Conservation (phyloP, 2,329 filamentous ascomycete species). For the Venturia carpophila region DNA sequence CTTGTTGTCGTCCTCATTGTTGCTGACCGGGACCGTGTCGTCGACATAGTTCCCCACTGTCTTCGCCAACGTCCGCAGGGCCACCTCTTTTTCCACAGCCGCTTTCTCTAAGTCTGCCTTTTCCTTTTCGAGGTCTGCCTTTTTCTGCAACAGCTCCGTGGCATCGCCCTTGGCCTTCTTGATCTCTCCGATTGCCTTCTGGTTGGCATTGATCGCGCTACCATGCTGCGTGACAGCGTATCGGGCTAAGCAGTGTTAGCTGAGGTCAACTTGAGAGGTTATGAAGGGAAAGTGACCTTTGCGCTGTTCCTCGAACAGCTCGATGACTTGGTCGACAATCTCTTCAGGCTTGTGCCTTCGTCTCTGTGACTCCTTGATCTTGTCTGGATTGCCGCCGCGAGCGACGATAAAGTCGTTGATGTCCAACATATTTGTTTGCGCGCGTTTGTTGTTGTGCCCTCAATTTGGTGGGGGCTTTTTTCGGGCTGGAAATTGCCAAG, state of each 20-base stretch:
- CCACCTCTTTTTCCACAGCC: slow-evolving; percentile 65
- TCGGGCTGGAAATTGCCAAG: neutral
- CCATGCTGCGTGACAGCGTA: slow-evolving; percentile 75
- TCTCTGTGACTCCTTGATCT: slow-evolving; percentile 85
- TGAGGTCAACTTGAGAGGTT: neutral
- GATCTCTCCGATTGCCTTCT: slow-evolving; percentile 84
- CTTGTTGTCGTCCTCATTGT: slow-evolving; percentile 83
- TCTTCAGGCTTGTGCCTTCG: slow-evolving; percentile 73
- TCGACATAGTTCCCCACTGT: slow-evolving; percentile 89
- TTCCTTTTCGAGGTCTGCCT: slow-evolving; percentile 67
- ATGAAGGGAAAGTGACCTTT: slow-evolving; percentile 30
- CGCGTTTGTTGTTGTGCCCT: slow-evolving; percentile 11
- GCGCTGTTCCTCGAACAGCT: slow-evolving; percentile 76
- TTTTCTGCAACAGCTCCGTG: slow-evolving; percentile 68
- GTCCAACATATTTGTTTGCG: slow-evolving; percentile 31
- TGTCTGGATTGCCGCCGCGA: slow-evolving; percentile 83
- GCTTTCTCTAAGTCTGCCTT: slow-evolving; percentile 72
- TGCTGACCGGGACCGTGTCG: slow-evolving; percentile 71
- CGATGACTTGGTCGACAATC: slow-evolving; percentile 84
- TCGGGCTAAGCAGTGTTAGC: slow-evolving; percentile 43
- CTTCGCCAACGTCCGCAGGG: slow-evolving; percentile 69
- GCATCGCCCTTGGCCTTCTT: slow-evolving; percentile 94
- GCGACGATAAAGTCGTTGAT: slow-evolving; percentile 55
- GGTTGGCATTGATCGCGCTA: slow-evolving; percentile 75
- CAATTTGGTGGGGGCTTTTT: neutral